Base-by-base conservation (phyloP, 2,329 filamentous ascomycete genomes). In the Phaeosphaeriaceae sp. region DNA sequence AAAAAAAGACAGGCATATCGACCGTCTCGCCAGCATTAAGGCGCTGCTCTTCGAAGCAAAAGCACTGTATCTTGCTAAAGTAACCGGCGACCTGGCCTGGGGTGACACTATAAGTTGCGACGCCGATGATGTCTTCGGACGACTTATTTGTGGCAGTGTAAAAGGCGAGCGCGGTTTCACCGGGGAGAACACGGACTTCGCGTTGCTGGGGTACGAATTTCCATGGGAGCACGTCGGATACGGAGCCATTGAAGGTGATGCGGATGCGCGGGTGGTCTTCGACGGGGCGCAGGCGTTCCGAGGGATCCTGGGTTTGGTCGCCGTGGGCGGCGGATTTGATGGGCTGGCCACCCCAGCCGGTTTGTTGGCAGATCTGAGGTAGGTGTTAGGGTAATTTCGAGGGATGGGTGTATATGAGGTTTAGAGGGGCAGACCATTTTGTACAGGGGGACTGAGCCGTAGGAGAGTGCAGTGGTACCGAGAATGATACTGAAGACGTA, bases 1-100 rank as follows among this genome's bases (percentile, higher is more conserved):
- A 99, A 77, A 99, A 99, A 76, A 99, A 99, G 0, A 99, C 95
- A 0, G 94, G 95, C 95, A 99, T 99, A 74, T 99, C 94, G 45
- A 99, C 94, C 36, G 92, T 94, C 81, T 99, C 95, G 36, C 93
- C 92, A 5, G 92, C 92, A 70, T 94, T 93, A 59, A 99, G 76
- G 54, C 95, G 83, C 81, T 99, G 94, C 73, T 83, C 93, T 78
- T 99, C 94, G 67, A 99, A 99, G 75, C 94, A 99, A 76, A 99
- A 99, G 71, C 94, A 99, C 76, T 99, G 94, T 37, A 99, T 99
- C 83, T 99, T 99, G 83, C 90, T 95, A 71, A 99, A 99, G 74
- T 99, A 99, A 1, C 91, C 92, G 35, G 94, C 93, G 36, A 96
- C 92, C 76, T 99, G 94, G 3, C 86, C 94, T 0, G 94, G 94